Percentiles rank a stretch among this genome's conserved stretches.
Evolutionary conservation across 352 stramenopile genomes (phyloP).

Genomic region (Globisporangium rhizosaccharum): DNA sequence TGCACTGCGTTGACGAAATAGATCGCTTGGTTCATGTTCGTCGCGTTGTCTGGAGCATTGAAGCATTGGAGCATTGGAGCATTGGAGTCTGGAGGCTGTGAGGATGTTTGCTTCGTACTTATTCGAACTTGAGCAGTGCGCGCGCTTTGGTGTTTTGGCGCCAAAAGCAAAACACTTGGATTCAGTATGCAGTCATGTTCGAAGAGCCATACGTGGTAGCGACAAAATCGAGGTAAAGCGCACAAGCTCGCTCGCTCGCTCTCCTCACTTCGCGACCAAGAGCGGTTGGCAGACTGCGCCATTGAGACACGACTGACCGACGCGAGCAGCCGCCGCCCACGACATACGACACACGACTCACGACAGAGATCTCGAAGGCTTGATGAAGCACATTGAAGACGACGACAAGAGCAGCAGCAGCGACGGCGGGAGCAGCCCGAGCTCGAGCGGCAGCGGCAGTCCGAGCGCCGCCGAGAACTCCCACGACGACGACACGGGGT

Average conservation of each 20-base stretch:
- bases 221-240: too few relatives aligned
- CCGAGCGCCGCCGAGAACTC: constrained; percentile 21
- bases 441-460: constrained; percentile 17
- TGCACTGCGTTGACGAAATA: not conserved
- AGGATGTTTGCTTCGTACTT: too few relatives aligned
- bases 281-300: too few relatives aligned
- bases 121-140: not conserved
- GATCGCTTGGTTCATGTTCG: not conserved
- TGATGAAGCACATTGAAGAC: constrained; percentile 21
- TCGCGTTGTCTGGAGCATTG: not conserved
- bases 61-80: not conserved
- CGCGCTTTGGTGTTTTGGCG: not conserved
- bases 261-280: not conserved
- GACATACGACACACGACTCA: not conserved
- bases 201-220: too few relatives aligned
- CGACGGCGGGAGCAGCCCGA: constrained; percentile 17
- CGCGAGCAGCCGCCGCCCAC: not conserved
- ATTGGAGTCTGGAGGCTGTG: not conserved
- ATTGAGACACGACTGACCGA: not conserved
- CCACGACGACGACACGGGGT: constrained; percentile 5
- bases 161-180: not conserved
- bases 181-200: too few relatives aligned
- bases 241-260: too few relatives aligned
- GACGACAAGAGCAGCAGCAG: constrained; percentile 28
- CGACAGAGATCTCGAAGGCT: not conserved